Evolutionary conservation across 257 asterid genomes (phyloP).

Genomic region (Sherardia arvensis): DNA sequence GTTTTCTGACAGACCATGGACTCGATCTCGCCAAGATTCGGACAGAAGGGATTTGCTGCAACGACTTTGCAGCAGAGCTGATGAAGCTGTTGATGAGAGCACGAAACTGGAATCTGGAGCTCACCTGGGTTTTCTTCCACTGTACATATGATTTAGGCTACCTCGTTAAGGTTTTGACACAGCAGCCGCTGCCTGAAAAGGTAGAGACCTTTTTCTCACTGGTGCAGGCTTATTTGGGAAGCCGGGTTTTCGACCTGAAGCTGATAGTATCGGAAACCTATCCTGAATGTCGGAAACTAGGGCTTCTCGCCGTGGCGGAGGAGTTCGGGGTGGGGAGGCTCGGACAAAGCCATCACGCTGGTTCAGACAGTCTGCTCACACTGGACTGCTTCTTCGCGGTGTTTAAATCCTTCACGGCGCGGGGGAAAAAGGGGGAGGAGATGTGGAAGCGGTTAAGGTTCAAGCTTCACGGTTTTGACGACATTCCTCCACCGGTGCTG

Average conservation of each 20-base stretch:
- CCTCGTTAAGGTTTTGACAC: slow-evolving; percentile 6
- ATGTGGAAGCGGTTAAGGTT: not conserved
- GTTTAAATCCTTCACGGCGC: not conserved
- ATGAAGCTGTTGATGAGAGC: not conserved
- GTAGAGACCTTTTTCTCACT: not conserved
- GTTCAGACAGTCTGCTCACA: slow-evolving; percentile 13
- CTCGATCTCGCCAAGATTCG: slow-evolving; percentile 12
- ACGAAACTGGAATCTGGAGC: not conserved
- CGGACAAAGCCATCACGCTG: slow-evolving; percentile 31
- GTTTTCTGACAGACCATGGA: slow-evolving; percentile 8
- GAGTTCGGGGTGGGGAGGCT: slow-evolving; percentile 10
- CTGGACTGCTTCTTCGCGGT: slow-evolving; percentile 5
- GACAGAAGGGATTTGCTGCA: slow-evolving; percentile 1
- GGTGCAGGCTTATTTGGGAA: slow-evolving; percentile 13
- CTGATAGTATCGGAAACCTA: not conserved
- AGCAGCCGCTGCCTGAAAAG: slow-evolving; percentile 3
- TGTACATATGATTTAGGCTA: slow-evolving; percentile 20
- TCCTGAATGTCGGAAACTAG: not conserved
- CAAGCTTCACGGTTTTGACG: not conserved
- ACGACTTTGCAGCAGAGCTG: not conserved
- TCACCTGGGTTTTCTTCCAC: slow-evolving; percentile 32
- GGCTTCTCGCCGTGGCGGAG: slow-evolving; percentile 18
- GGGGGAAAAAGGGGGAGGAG: not conserved
- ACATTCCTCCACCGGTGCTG: too few species aligned
- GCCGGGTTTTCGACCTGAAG: slow-evolving; percentile 19